Evolutionary conservation across 768 basidiomycete genomes (phyloP).

Genomic region (Russula foetens): DNA sequence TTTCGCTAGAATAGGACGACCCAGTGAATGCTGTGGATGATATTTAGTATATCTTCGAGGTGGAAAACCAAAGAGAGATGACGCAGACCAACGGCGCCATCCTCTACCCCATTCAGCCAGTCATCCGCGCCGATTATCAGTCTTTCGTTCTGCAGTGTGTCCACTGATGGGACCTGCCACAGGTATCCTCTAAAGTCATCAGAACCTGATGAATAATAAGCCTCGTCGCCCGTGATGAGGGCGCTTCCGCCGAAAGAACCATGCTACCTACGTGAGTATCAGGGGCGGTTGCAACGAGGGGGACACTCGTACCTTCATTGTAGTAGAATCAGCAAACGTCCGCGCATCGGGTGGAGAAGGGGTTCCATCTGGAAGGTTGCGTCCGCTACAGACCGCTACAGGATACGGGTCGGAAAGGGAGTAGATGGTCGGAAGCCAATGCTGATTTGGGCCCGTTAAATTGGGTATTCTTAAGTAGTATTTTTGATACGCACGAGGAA

Average conservation of each 20-base stretch:
- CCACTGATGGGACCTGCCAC: slow-evolving; percentile 60
- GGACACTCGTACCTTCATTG: slow-evolving; percentile 53
- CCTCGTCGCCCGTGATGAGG: slow-evolving; percentile 41
- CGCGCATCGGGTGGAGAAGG: slow-evolving; percentile 38
- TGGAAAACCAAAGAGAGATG: neutral
- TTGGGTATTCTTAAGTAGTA: neutral
- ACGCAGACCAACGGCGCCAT: slow-evolving; percentile 32
- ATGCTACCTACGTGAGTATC: slow-evolving; percentile 37
- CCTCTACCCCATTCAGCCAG: slow-evolving; percentile 35
- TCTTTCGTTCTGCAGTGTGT: slow-evolving; percentile 38
- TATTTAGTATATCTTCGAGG: neutral
- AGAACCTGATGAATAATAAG: slow-evolving; percentile 66
- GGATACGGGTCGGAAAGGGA: slow-evolving; percentile 58
- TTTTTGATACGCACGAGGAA: slow-evolving; percentile 43
- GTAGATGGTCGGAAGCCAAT: slow-evolving; percentile 67
- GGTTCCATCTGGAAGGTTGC: slow-evolving; percentile 46
- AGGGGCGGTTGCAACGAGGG: neutral
- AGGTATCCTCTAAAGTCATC: slow-evolving; percentile 77
- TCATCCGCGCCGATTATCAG: slow-evolving; percentile 36
- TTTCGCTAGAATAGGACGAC: slow-evolving; percentile 32
- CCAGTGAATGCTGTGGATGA: slow-evolving; percentile 7
- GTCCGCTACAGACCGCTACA: slow-evolving; percentile 57
- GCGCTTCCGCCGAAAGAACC: slow-evolving; percentile 58
- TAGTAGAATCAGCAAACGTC: slow-evolving; percentile 63
- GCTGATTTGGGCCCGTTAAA: slow-evolving; percentile 30